A percentile compares a stretch with the other conserved stretches of the same genome.
These are phyloP conservation scores for Plasmopara halstedii DNA, from an alignment of 352 stramenopile species.

Conservation along the genomic window DNA sequence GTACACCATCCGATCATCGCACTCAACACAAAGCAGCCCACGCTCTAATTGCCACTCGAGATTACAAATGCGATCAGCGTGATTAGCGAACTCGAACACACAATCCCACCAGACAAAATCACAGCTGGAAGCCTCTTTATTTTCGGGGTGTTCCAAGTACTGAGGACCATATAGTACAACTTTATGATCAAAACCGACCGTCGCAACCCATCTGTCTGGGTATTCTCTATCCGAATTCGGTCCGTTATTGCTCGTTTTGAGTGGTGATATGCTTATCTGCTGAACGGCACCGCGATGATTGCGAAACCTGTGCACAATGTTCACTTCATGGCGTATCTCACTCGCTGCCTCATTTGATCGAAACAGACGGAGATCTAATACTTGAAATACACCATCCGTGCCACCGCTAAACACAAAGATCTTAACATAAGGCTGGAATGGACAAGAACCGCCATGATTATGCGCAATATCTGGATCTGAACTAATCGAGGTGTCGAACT, in stretches of 20 bases:
- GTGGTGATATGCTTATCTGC: slow-evolving; percentile 53
- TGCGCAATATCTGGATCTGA: neutral
- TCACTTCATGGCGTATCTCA: slow-evolving; percentile 32
- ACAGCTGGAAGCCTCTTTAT: neutral
- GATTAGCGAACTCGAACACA: slow-evolving; percentile 50
- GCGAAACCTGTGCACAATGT: slow-evolving; percentile 41
- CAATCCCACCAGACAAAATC: slow-evolving; percentile 47
- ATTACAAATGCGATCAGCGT: slow-evolving; percentile 39
- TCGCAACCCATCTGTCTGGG: slow-evolving; percentile 58
- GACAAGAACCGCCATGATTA: neutral
- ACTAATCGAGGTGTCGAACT: neutral
- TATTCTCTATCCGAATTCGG: slow-evolving; percentile 13
- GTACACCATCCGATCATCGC: slow-evolving; percentile 66
- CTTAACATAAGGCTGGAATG: slow-evolving; percentile 22
- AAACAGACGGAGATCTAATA: slow-evolving; percentile 44
- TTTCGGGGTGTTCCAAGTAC: slow-evolving; percentile 35
- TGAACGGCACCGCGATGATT: slow-evolving; percentile 56
- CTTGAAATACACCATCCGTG: slow-evolving; percentile 43
- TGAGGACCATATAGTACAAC: slow-evolving; percentile 55
- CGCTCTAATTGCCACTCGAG: slow-evolving; percentile 61
- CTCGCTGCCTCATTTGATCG: slow-evolving; percentile 6
- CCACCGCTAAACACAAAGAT: slow-evolving; percentile 69
- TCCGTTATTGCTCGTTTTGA: slow-evolving; percentile 12
- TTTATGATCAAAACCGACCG: slow-evolving; percentile 47
- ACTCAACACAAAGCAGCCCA: slow-evolving; percentile 56